phyloP scores from a whole-genome alignment of 2,329 filamentous ascomycete species.

The Emergomyces orientalis region DNA sequence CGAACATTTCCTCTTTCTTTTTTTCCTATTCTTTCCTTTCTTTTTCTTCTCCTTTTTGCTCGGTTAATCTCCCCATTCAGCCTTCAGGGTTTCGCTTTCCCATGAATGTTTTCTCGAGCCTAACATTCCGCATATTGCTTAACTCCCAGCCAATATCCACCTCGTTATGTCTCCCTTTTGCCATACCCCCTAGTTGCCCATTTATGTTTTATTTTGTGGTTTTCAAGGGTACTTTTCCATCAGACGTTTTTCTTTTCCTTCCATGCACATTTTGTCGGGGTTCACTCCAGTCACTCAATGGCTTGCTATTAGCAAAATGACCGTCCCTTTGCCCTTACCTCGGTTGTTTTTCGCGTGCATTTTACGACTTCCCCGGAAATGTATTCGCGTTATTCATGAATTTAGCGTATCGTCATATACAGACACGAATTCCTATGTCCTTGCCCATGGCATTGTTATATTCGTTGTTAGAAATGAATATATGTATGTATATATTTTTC shows the following conservation, averaged over 20 bases:
- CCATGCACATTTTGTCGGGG: no score
- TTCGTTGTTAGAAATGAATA: not conserved
- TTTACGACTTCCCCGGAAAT: not conserved
- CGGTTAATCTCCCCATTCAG: not conserved
- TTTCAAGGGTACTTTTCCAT: not conserved
- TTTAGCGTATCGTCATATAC: not conserved
- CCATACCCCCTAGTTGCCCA: no score
- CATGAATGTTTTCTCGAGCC: not conserved
- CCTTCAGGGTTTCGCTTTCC: not conserved
- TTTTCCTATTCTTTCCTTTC: not conserved
- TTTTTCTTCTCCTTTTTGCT: not conserved
- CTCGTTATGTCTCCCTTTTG: not conserved
- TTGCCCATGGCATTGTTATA: not conserved
- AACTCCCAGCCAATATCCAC: not conserved
- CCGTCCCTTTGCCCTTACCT: not conserved
- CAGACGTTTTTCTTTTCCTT: no score
- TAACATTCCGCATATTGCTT: not conserved
- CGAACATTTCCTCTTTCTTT: not conserved
- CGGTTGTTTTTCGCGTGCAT: not conserved
- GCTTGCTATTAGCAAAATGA: not conserved
- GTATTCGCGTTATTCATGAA: not conserved
- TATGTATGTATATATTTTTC: no score
- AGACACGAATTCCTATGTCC: not conserved
- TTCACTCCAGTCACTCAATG: not conserved
- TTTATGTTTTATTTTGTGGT: no score